A percentile compares a stretch with the other conserved stretches of the same genome.
phyloP scores from a whole-genome alignment of 208 protist species.

The Strigomonas culicis region DNA sequence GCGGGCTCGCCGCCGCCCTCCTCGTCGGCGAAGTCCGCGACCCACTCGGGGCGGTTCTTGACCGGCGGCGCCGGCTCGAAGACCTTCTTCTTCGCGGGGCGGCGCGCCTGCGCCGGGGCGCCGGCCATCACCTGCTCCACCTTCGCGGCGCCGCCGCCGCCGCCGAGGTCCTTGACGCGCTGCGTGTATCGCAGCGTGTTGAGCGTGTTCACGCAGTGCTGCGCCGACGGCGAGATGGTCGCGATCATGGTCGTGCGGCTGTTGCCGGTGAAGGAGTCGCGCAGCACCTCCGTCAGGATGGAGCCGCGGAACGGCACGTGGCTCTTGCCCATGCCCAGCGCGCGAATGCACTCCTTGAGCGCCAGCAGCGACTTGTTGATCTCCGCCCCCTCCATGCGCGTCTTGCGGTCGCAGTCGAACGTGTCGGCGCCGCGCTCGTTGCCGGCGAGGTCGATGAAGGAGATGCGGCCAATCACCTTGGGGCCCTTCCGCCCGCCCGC shows the following conservation, averaged over 20 bases:
- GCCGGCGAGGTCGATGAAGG: conserved; percentile 99
- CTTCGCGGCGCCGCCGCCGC: conserved; percentile 29
- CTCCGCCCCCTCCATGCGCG: conserved; percentile 96
- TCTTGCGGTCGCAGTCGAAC: conserved; percentile 92
- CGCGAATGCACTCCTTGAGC: conserved; percentile 98
- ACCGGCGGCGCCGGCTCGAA: conserved; percentile 37
- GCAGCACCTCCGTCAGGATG: conserved; percentile 96
- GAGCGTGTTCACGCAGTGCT: conserved; percentile 95
- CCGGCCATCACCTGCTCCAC: conserved; percentile 42
- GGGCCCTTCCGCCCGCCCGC: conserved; percentile 17
- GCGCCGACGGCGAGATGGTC: conserved; percentile 90
- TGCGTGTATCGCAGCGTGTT: conserved; percentile 99
- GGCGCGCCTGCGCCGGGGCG: conserved; percentile 18
- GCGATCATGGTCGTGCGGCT: conserved; percentile 97
- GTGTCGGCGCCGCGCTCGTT: conserved; percentile 97
- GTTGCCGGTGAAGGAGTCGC: conserved; percentile 97
- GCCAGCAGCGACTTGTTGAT: conserved; percentile 99
- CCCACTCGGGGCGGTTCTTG: conserved; percentile 70
- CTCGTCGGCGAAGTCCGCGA: conserved; percentile 59
- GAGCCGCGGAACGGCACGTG: conserved; percentile 98
- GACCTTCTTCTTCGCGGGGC: conserved; percentile 18
- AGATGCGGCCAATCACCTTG: conserved; percentile 93
- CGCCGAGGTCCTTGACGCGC: conserved; percentile 93
- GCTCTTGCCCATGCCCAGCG: conserved; percentile 92
- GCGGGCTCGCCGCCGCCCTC: not conserved